Percentiles rank a stretch among this genome's conserved stretches.
Evolutionary conservation across 345 rosid species (phyloP).

Genomic region (Trapa bicornis): DNA sequence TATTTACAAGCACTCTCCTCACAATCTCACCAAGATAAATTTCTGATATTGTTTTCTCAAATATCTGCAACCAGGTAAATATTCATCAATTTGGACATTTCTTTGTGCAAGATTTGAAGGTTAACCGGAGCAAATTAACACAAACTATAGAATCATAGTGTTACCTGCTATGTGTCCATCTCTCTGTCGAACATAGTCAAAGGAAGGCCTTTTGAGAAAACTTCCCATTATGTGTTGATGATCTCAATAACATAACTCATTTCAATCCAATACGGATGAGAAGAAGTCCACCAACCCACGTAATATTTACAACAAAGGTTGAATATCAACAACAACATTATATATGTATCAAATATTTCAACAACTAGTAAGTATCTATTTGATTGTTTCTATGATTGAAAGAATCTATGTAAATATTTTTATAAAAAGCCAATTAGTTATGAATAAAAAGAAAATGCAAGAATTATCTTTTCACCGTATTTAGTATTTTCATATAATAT

Average conservation of each 20-base stretch:
- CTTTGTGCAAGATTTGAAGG: not conserved
- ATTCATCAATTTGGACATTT: not conserved
- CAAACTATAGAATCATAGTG: not conserved
- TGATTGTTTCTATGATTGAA: too few species aligned
- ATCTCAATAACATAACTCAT: conserved; percentile 23
- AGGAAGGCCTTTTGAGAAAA: conserved; percentile 62
- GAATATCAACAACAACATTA: too few species aligned
- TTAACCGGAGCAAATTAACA: not conserved
- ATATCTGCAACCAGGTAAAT: conserved; percentile 29
- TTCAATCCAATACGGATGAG: too few species aligned
- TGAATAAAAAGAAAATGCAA: too few species aligned
- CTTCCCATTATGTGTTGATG: conserved; percentile 87
- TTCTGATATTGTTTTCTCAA: conserved; percentile 87
- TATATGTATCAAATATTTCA: too few species aligned
- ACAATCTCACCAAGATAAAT: conserved; percentile 94
- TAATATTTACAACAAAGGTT: too few species aligned
- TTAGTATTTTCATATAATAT: too few species aligned
- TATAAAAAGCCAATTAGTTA: too few species aligned
- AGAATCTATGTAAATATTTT: too few species aligned
- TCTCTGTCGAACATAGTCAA: conserved; percentile 52
- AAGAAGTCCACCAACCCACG: too few species aligned
- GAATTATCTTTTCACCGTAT: too few species aligned
- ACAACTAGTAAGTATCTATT: too few species aligned
- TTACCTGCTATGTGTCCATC: conserved; percentile 84
- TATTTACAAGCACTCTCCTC: conserved; percentile 39